phyloP scores from a whole-genome alignment of 306 rosid species.

The Cicer cuneatum region DNA sequence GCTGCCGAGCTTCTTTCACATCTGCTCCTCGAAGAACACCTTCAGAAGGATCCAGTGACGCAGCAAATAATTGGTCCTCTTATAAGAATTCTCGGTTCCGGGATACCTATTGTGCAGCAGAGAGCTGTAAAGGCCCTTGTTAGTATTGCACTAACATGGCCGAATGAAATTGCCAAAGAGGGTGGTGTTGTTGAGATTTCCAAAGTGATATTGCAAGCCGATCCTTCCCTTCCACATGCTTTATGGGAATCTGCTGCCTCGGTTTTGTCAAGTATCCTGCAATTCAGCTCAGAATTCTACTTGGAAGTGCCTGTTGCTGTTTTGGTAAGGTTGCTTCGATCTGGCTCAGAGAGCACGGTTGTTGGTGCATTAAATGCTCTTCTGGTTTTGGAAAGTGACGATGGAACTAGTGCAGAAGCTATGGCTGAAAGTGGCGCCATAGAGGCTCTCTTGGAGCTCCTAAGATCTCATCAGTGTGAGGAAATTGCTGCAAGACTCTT shows the following conservation, averaged over 20 bases:
- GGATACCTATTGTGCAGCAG: constrained; percentile 92
- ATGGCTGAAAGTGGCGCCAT: constrained; percentile 99
- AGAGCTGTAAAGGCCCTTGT: constrained; percentile 98
- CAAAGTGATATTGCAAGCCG: constrained; percentile 90
- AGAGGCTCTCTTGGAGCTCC: constrained; percentile 97
- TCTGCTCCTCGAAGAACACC: constrained; percentile 84
- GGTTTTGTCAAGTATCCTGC: constrained; percentile 91
- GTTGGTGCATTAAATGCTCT: constrained; percentile 96
- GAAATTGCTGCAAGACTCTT: constrained; percentile 94
- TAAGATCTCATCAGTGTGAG: constrained; percentile 92
- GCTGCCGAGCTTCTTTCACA: constrained; percentile 97
- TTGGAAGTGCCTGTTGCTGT: constrained; percentile 98
- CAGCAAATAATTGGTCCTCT: constrained; percentile 94
- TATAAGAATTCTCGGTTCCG: constrained; percentile 85
- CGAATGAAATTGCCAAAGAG: constrained; percentile 96
- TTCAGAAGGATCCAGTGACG: constrained; percentile 87
- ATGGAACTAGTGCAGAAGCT: constrained; percentile 91
- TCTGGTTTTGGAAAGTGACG: constrained; percentile 95
- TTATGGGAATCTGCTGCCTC: constrained; percentile 98
- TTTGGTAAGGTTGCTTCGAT: constrained; percentile 91
- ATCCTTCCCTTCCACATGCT: constrained; percentile 95
- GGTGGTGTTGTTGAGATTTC: constrained; percentile 93
- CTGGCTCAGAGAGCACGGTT: constrained; percentile 86
- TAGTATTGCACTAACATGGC: constrained; percentile 92
- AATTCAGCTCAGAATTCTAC: constrained; percentile 96